Evolutionary conservation across 768 basidiomycete genomes (phyloP).

Genomic region (Mrakia hoshinonis): DNA sequence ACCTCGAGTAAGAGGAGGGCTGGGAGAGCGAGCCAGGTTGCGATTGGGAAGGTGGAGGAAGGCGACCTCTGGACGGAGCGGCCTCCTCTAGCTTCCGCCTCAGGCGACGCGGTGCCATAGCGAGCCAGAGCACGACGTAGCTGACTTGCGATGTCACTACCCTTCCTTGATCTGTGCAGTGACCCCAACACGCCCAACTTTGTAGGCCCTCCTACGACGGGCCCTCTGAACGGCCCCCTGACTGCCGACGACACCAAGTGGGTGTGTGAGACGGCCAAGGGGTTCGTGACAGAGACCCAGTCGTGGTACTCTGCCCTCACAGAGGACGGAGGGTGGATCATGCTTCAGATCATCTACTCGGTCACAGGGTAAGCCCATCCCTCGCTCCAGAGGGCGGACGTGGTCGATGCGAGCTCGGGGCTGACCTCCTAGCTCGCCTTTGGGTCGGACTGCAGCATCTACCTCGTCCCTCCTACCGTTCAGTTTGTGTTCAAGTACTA

Average conservation of each 20-base stretch:
- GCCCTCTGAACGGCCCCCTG: slow-evolving; percentile 66
- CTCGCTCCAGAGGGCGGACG: neutral
- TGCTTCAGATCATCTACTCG: slow-evolving; percentile 59
- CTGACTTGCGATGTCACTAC: neutral
- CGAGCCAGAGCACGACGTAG: neutral
- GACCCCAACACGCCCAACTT: slow-evolving; percentile 25
- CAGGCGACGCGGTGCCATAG: neutral
- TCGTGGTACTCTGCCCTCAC: slow-evolving; percentile 65
- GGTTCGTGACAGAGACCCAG: slow-evolving; percentile 87
- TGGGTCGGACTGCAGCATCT: slow-evolving; percentile 38
- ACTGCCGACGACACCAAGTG: slow-evolving; percentile 68
- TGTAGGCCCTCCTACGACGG: slow-evolving; percentile 38
- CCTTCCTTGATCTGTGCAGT: neutral
- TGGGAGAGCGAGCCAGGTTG: neutral
- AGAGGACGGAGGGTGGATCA: slow-evolving; percentile 66
- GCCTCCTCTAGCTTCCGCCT: too few species aligned
- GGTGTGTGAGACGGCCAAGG: slow-evolving; percentile 57
- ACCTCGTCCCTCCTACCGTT: slow-evolving; percentile 86
- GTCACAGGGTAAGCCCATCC: slow-evolving; percentile 63
- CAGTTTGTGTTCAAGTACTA: slow-evolving; percentile 87
- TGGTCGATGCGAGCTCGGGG: neutral
- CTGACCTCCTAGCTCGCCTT: neutral
- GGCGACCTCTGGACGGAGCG: neutral
- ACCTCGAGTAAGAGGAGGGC: neutral
- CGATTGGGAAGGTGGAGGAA: neutral